Evolutionary conservation across 2,329 filamentous ascomycete species (phyloP), one percentile per base, ranked within the genome.

Genomic region (Cladosporium sp.): DNA sequence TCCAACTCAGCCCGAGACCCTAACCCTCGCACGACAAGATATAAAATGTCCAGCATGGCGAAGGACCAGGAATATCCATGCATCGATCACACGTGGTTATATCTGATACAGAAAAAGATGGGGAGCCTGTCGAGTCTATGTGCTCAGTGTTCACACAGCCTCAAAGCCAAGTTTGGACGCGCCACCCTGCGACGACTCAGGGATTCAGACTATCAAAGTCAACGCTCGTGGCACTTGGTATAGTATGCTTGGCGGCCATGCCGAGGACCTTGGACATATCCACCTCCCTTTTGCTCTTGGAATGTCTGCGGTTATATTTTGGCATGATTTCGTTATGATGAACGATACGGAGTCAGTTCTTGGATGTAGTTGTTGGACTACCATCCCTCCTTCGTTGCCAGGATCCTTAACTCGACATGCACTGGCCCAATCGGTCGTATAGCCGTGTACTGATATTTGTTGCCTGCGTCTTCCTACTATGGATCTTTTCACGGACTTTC

Each of bases 401-500:
- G n/a, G 5, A 3, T 11, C 39, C 18, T 46, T 8, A 10, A 46
- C 39, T 5, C n/a, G 21, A 4, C n/a, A 21, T 46, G 39, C 8
- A 46, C 39, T 46, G 10, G 8, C 39, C 39, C n/a, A 46, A 46
- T 21, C 39, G 39, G 39, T 11, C n/a, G 0, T 46, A 13, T 5
- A 46, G 39, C 39, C 39, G 39, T 21, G n/a, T 46, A 13, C n/a
- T 21, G n/a, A 46, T 46, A 21, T 43, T 26, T 14, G 13, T 58
- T 32, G 3, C 26, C 23, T 61, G 39, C 18, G 8, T 51, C 11
- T 51, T 53, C n/a, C 18, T 36, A 21, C 16, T 54, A 26, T 63
- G 59, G 59, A 7, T 54, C 28, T 54, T 63, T 23, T 39, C 48
- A 5, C 21, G 59, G 59, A 28, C 16, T 8, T 63, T 63, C 21